Conservation (phyloP, 1,139 yeast genomes). For the Candida glucosophila region DNA sequence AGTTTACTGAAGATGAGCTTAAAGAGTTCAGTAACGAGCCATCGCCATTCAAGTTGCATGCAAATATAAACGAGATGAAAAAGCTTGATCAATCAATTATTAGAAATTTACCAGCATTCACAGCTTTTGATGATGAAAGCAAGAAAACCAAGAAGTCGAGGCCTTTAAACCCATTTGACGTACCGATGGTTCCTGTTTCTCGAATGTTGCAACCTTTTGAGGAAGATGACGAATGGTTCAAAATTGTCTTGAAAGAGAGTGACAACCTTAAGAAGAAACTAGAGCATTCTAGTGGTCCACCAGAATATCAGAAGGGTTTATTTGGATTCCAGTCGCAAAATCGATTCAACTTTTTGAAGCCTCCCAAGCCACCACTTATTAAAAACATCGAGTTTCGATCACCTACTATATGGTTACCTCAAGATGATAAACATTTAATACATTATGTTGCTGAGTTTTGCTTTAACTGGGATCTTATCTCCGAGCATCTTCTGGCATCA, state of each 20-base stretch:
- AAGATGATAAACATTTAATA: constrained; percentile 76
- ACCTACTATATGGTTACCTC: constrained; percentile 94
- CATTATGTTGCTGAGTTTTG: constrained; percentile 79
- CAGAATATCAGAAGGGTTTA: constrained; percentile 45
- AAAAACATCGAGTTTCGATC: constrained; percentile 73
- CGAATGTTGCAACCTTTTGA: constrained; percentile 55
- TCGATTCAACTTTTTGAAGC: constrained; percentile 54
- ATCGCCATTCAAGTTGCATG: constrained; percentile 47
- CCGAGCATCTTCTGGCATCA: constrained; percentile 62
- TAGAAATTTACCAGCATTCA: constrained; percentile 45
- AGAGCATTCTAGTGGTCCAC: constrained; percentile 16
- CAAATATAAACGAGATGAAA: constrained; percentile 45
- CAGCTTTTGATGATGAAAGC: constrained; percentile 38
- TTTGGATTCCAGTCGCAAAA: constrained; percentile 55
- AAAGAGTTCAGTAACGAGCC: constrained; percentile 1
- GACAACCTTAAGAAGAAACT: constrained; percentile 9
- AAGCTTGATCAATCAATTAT: constrained; percentile 47
- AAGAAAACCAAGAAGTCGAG: constrained; percentile 9
- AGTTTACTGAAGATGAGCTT: constrained; percentile 15
- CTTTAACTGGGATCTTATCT: constrained; percentile 88
- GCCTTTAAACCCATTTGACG: constrained; percentile 17
- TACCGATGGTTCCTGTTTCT: constrained; percentile 35
- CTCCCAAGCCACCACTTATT: constrained; percentile 84
- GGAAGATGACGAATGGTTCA: constrained; percentile 56
- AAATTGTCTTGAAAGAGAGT: constrained; percentile 46